phyloP scores from a whole-genome alignment of 306 rosid species.

The Pterocarpus macrocarpus region DNA sequence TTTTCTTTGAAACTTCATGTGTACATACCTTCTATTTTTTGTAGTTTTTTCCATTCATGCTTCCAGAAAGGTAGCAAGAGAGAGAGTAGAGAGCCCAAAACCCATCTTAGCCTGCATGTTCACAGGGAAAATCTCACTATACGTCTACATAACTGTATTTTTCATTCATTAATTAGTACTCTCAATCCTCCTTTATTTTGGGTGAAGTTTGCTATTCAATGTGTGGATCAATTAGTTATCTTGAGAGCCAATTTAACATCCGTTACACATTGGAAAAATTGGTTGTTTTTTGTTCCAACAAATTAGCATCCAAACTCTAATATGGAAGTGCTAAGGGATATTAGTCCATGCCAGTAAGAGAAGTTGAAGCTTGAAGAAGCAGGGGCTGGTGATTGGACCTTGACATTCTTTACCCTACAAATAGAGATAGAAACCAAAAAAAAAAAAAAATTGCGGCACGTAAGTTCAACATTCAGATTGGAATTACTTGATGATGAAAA shows the following conservation, averaged over 20 bases:
- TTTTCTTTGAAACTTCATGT: not conserved
- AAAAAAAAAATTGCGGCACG: not conserved
- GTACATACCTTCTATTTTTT: slow-evolving; percentile 53
- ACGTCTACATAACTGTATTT: not conserved
- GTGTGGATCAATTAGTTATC: slow-evolving; percentile 3
- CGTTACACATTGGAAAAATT: no score
- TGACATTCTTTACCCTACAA: slow-evolving; percentile 39
- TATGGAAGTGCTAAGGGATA: slow-evolving; percentile 6
- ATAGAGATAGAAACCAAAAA: no score
- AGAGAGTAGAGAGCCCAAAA: slow-evolving; percentile 45
- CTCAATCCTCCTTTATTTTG: not conserved
- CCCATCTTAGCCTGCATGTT: slow-evolving; percentile 59
- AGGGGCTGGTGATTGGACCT: slow-evolving; percentile 36
- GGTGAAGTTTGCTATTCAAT: slow-evolving; percentile 21
- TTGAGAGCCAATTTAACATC: no score
- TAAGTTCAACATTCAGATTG: not conserved
- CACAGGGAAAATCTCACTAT: not conserved
- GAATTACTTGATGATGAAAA: slow-evolving; percentile 11
- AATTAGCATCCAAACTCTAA: no score
- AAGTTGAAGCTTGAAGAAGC: slow-evolving; percentile 42
- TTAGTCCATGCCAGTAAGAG: slow-evolving; percentile 43
- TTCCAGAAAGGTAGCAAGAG: slow-evolving; percentile 52
- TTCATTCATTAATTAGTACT: not conserved
- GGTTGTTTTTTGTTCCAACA: no score
- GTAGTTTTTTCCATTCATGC: slow-evolving; percentile 34